These are phyloP conservation scores for Boletus subparvulus DNA, from an alignment of 768 basidiomycete genomes.

Conservation along the genomic window DNA sequence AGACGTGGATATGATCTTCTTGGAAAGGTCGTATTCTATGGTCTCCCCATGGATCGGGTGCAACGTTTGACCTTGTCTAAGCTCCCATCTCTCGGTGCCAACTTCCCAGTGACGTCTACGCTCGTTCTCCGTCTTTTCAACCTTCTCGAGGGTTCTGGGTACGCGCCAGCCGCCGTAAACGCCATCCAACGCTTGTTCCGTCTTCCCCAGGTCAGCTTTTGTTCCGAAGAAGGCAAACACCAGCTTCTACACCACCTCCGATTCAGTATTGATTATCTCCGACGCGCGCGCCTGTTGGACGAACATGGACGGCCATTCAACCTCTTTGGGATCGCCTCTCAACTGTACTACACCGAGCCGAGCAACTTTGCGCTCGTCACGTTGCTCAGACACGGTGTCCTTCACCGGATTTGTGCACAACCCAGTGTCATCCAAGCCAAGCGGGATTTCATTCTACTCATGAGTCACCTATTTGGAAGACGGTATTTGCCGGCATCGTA, in stretches of 20 bases:
- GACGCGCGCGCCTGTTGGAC: slow-evolving; percentile 54
- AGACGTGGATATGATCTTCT: slow-evolving; percentile 68
- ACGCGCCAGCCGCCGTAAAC: slow-evolving; percentile 46
- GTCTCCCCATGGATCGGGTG: slow-evolving; percentile 59
- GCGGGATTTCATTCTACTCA: slow-evolving; percentile 49
- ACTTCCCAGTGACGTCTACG: slow-evolving; percentile 67
- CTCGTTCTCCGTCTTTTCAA: slow-evolving; percentile 64
- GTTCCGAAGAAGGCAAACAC: slow-evolving; percentile 51
- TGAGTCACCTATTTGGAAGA: slow-evolving; percentile 70
- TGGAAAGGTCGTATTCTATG: slow-evolving; percentile 74
- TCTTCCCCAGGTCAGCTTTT: slow-evolving; percentile 59
- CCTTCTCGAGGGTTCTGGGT: slow-evolving; percentile 58
- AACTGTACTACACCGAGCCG: slow-evolving; percentile 66
- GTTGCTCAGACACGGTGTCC: slow-evolving; percentile 54
- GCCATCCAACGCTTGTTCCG: slow-evolving; percentile 53
- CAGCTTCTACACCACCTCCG: slow-evolving; percentile 66
- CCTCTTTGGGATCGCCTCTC: slow-evolving; percentile 52
- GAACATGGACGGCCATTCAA: slow-evolving; percentile 56
- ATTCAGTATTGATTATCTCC: slow-evolving; percentile 71
- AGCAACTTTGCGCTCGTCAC: slow-evolving; percentile 65
- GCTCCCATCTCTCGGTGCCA: slow-evolving; percentile 59
- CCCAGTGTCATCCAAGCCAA: slow-evolving; percentile 41
- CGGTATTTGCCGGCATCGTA: slow-evolving; percentile 49
- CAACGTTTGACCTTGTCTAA: slow-evolving; percentile 63
- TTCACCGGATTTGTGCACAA: slow-evolving; percentile 57